Conservation (phyloP, 2,329 filamentous ascomycete genomes). For the Shiraia sp. region DNA sequence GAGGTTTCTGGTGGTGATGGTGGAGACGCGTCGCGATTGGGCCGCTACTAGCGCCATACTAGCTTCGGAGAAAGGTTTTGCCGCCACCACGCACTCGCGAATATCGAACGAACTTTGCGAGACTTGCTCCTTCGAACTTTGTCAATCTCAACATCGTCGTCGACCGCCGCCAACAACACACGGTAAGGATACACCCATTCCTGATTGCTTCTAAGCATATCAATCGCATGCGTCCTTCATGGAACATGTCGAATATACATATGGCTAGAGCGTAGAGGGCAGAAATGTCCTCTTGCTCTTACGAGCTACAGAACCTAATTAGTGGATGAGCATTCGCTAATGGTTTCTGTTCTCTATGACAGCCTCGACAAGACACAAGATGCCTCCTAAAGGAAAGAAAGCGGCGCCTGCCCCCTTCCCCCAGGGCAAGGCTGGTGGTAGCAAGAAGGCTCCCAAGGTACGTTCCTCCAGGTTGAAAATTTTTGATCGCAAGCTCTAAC, state of each 20-base stretch:
- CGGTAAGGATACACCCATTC: slow-evolving; percentile 42
- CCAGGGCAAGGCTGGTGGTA: slow-evolving; percentile 71
- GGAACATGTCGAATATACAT: slow-evolving; percentile 38
- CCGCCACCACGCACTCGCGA: slow-evolving; percentile 18
- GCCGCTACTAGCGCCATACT: slow-evolving; percentile 1
- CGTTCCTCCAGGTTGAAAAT: slow-evolving; percentile 46
- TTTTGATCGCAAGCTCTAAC: slow-evolving; percentile 21
- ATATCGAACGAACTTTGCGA: slow-evolving; percentile 19
- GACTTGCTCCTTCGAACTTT: slow-evolving; percentile 20
- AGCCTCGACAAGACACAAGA: slow-evolving; percentile 69
- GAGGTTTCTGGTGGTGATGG: slow-evolving; percentile 6
- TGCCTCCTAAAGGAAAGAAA: slow-evolving; percentile 91
- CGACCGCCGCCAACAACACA: slow-evolving; percentile 41
- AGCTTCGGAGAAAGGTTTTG: slow-evolving; percentile 17
- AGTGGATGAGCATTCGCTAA: slow-evolving; percentile 82
- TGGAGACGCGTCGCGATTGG: slow-evolving; percentile 15
- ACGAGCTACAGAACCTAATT: slow-evolving; percentile 54
- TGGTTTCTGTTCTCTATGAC: slow-evolving; percentile 99
- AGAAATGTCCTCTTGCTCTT: slow-evolving; percentile 44
- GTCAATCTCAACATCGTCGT: slow-evolving; percentile 39
- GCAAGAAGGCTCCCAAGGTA: slow-evolving; percentile 97
- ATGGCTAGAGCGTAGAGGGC: slow-evolving; percentile 46
- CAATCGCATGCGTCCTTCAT: slow-evolving; percentile 35
- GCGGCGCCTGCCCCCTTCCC: slow-evolving; percentile 80
- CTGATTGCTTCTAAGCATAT: slow-evolving; percentile 38